phyloP scores from a whole-genome alignment of 2,329 filamentous ascomycete species.

The Paraconiothyrium brasiliense region DNA sequence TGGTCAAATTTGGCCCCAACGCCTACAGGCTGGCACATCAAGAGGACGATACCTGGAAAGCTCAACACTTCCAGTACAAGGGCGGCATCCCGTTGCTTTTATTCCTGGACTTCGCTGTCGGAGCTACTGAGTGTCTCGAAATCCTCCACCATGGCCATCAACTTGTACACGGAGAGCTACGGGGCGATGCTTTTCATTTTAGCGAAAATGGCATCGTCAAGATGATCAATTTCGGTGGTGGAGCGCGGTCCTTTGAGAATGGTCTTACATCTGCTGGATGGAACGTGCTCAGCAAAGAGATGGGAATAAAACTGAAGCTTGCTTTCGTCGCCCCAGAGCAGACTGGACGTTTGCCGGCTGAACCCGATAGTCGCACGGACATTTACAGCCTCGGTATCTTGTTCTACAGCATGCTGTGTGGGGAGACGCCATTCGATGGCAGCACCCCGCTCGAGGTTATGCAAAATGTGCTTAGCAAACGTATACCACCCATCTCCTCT shows the following conservation, averaged over 20 bases:
- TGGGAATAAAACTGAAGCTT: conserved; percentile 87
- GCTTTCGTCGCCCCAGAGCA: conserved; percentile 95
- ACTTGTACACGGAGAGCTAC: conserved; percentile 88
- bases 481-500: conserved; percentile 78
- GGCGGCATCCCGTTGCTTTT: conserved; percentile 74
- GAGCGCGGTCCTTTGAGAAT: conserved; percentile 88
- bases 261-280: conserved; percentile 85
- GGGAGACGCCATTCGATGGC: conserved; percentile 81
- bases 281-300: conserved; percentile 81
- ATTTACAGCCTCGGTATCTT: conserved; percentile 91
- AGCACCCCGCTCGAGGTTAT: conserved; percentile 87
- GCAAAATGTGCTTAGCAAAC: conserved; percentile 83
- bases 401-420: conserved; percentile 79
- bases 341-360: conserved; percentile 89
- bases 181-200: conserved; percentile 91
- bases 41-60: conserved; percentile 26
- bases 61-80: conserved; percentile 37
- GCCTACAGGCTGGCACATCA: conserved; percentile 46
- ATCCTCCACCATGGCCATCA: conserved; percentile 89
- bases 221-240: conserved; percentile 85
- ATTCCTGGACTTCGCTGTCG: conserved; percentile 92
- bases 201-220: conserved; percentile 78
- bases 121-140: conserved; percentile 85
- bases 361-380: conserved; percentile 80
- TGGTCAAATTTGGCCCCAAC: conserved; percentile 79